Evolutionary conservation across 2,329 filamentous ascomycete genomes (phyloP).

Genomic region (Dothiorella sarmentorum): DNA sequence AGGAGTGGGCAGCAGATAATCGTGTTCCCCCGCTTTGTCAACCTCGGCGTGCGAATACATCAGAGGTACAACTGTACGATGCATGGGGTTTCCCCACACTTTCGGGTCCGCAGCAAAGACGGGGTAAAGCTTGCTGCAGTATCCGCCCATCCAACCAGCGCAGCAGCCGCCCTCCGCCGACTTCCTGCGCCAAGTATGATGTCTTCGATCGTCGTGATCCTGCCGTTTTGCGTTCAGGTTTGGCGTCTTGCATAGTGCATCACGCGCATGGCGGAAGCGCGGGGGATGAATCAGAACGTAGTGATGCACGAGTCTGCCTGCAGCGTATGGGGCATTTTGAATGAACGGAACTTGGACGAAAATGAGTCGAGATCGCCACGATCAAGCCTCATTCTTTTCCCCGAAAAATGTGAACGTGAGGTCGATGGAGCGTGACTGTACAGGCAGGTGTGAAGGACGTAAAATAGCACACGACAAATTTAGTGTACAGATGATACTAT

Average conservation of each 20-base stretch:
- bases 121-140: not conserved
- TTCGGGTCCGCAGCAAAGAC: constrained; percentile 4
- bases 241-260: not conserved
- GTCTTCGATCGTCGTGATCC: not conserved
- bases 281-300: not conserved
- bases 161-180: not conserved
- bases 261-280: not conserved
- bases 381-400: no score
- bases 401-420: no score
- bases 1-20: not conserved
- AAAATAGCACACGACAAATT: not conserved
- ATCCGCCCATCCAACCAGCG: not conserved
- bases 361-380: not conserved
- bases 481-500: not conserved
- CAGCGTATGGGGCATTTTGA: not conserved
- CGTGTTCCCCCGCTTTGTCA: constrained; percentile 5
- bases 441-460: not conserved
- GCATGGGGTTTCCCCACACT: not conserved
- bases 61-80: not conserved
- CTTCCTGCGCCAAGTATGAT: not conserved
- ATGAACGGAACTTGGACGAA: no score
- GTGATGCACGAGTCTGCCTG: no score
- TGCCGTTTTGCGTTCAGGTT: not conserved
- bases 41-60: not conserved
- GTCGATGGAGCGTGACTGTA: not conserved